Evolutionary conservation across 2,329 filamentous ascomycete species (phyloP).

Genomic region (Aspergillus clavatus): DNA sequence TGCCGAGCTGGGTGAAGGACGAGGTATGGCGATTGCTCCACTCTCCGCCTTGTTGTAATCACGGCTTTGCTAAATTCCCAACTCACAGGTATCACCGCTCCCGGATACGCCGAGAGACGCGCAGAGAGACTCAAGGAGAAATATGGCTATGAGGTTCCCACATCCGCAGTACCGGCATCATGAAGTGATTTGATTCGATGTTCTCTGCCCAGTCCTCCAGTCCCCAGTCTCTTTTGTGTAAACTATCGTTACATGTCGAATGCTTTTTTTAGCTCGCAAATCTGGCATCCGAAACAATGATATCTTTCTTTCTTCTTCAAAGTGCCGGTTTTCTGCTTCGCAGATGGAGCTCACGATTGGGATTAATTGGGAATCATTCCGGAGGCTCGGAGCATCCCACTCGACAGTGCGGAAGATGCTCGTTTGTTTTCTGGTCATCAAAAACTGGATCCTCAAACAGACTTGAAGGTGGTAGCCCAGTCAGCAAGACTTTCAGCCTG

Average conservation of each 20-base stretch:
- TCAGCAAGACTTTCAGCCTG: too few relatives aligned
- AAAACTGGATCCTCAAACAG: too few relatives aligned
- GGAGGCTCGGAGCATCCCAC: too few relatives aligned
- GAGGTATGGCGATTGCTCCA: conserved; percentile 56
- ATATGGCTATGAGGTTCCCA: conserved; percentile 80
- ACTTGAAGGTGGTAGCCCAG: too few relatives aligned
- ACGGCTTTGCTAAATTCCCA: conserved; percentile 11
- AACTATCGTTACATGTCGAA: conserved; percentile 23
- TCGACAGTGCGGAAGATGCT: too few relatives aligned
- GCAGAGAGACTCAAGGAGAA: conserved; percentile 75
- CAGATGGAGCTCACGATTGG: too few relatives aligned
- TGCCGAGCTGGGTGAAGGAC: conserved; percentile 75
- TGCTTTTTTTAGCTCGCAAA: conserved; percentile 19
- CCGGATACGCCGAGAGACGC: conserved; percentile 80
- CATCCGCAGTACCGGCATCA: conserved; percentile 46
- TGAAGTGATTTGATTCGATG: conserved; percentile 26
- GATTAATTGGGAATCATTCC: too few relatives aligned
- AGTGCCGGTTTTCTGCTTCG: too few relatives aligned
- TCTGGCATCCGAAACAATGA: conserved; percentile 16
- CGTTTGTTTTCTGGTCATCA: too few relatives aligned
- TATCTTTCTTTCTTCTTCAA: conserved; percentile 9
- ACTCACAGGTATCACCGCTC: conserved; percentile 65
- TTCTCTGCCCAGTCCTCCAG: conserved; percentile 15
- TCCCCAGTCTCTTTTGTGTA: conserved; percentile 25
- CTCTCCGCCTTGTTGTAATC: neutral